Percentiles rank a stretch among this genome's conserved stretches.
phyloP scores from a whole-genome alignment of 75 land plant species.

The Cryptomeria japonica region DNA sequence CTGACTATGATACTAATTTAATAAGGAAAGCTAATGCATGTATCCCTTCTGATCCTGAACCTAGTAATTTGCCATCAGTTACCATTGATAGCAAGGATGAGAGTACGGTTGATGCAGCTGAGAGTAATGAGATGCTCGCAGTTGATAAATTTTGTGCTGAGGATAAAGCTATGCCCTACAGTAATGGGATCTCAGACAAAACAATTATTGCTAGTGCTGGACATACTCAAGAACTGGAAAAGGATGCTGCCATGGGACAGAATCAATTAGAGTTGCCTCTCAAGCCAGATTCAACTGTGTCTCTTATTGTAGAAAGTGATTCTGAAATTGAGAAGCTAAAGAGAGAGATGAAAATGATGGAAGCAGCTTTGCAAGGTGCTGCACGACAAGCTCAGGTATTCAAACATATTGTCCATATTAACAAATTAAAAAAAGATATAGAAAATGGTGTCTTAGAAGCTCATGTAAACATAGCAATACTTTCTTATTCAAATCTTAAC shows the following conservation, averaged over 20 bases:
- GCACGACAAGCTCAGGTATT: constrained; percentile 95
- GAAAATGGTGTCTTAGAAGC: not conserved
- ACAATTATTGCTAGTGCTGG: not conserved
- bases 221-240: not conserved
- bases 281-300: constrained; percentile 9
- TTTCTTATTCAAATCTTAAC: not conserved
- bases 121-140: constrained; percentile 4
- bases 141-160: too few relatives aligned
- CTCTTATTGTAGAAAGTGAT: constrained; percentile 24
- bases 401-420: not conserved
- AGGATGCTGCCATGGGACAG: constrained; percentile 11
- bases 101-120: not conserved
- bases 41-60: constrained; percentile 3
- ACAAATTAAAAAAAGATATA: not conserved
- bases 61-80: not conserved
- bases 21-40: not conserved
- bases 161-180: too few relatives aligned
- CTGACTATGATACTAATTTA: not conserved
- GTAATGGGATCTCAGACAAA: too few relatives aligned
- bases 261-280: constrained; percentile 15
- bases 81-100: not conserved
- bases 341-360: constrained; percentile 92
- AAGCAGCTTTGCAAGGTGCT: constrained; percentile 91
- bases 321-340: constrained; percentile 52
- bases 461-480: not conserved